These are phyloP conservation scores for Zygosaccharomyces pseudorouxii DNA, from an alignment of 805 yeast genomes.

Conservation along the genomic window DNA sequence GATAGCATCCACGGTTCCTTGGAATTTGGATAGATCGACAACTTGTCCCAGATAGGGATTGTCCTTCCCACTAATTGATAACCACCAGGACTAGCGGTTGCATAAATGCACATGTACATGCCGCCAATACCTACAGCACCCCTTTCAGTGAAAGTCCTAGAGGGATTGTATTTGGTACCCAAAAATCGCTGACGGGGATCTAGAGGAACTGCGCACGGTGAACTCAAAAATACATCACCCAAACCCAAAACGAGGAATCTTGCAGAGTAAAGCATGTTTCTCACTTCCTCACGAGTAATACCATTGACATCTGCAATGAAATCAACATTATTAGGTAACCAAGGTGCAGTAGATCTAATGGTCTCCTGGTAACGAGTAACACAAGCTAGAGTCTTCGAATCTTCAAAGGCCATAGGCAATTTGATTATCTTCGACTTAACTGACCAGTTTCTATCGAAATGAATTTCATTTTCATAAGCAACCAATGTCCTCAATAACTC, in stretches of 20 bases:
- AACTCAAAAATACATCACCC: slow-evolving; percentile 96
- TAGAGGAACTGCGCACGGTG: slow-evolving; percentile 97
- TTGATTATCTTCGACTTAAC: slow-evolving; percentile 77
- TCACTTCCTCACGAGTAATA: slow-evolving; percentile 66
- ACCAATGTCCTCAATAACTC: slow-evolving; percentile 58
- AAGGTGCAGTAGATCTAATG: slow-evolving; percentile 87
- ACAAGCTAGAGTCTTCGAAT: slow-evolving; percentile 79
- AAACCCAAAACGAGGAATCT: slow-evolving; percentile 88
- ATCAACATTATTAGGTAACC: slow-evolving; percentile 97
- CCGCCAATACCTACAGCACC: slow-evolving; percentile 99
- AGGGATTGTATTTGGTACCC: slow-evolving; percentile 94
- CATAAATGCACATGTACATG: slow-evolving; percentile 97
- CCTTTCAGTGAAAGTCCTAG: slow-evolving; percentile 91
- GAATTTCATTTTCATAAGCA: slow-evolving; percentile 71
- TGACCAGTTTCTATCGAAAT: slow-evolving; percentile 74
- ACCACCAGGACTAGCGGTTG: slow-evolving; percentile 98
- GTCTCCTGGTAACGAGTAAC: slow-evolving; percentile 91
- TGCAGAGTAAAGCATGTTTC: slow-evolving; percentile 83
- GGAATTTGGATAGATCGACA: slow-evolving; percentile 59
- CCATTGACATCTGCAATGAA: slow-evolving; percentile 88
- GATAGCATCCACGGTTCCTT: slow-evolving; percentile 83
- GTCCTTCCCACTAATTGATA: slow-evolving; percentile 96
- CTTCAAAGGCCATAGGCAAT: slow-evolving; percentile 97
- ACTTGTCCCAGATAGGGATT: slow-evolving; percentile 95
- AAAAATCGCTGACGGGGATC: slow-evolving; percentile 93